phyloP scores from a whole-genome alignment of 306 rosid genomes.

The Cucurbita argyrosperma region DNA sequence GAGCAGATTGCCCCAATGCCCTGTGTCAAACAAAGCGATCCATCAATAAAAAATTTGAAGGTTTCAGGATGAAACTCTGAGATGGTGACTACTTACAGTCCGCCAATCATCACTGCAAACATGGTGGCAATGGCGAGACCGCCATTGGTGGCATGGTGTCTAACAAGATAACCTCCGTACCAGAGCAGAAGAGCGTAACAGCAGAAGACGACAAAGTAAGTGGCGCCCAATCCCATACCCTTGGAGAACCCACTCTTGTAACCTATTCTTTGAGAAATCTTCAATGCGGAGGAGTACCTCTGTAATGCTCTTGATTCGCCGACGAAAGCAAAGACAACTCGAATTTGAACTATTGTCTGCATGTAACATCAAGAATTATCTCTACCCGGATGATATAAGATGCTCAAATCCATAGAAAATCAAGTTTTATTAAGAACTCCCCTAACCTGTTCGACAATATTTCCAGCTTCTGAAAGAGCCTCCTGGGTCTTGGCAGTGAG shows the following conservation, averaged over 20 bases:
- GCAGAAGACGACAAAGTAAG: conserved; percentile 94
- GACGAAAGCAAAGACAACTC: conserved; percentile 66
- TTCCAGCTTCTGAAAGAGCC: conserved; percentile 87
- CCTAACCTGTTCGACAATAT: conserved; percentile 78
- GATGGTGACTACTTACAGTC: conserved; percentile 46
- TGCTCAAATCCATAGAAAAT: background rate
- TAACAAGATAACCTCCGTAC: conserved; percentile 91
- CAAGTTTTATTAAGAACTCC: background rate
- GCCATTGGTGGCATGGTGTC: conserved; percentile 86
- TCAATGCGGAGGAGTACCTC: conserved; percentile 62
- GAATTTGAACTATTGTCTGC: conserved; percentile 86
- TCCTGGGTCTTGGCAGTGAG: conserved; percentile 82
- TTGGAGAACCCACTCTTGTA: conserved; percentile 82
- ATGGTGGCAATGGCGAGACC: conserved; percentile 97
- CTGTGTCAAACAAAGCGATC: conserved; percentile 20
- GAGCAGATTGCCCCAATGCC: conserved; percentile 91
- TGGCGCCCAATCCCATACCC: conserved; percentile 94
- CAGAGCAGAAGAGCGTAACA: conserved; percentile 92
- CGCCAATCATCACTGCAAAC: conserved; percentile 96
- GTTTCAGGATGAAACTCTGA: background rate
- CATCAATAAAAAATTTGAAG: background rate
- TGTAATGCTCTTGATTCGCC: conserved; percentile 71
- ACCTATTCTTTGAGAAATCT: conserved; percentile 63
- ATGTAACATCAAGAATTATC: conserved; percentile 15
- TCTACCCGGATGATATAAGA: conserved; percentile 9